These are phyloP conservation scores for Arabidopsis thaliana DNA, from an alignment of 345 rosid species.

Conservation along the genomic window TAIR10.1 NC_003070.9:23108001-23108500, in stretches of 20 bases:
- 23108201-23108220: not conserved
- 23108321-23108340: constrained; percentile 78
- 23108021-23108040: constrained; percentile 95
- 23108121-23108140: constrained; percentile 57
- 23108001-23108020: constrained; percentile 97
- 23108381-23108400: constrained; percentile 93
- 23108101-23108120: constrained; percentile 98
- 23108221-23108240: not conserved
- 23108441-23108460: not conserved
- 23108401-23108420: constrained; percentile 98
- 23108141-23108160: constrained; percentile 7
- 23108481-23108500: not conserved
- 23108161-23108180: constrained; percentile 5
- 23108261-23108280: constrained; percentile 88
- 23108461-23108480: constrained; percentile 19
- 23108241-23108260: constrained; percentile 38
- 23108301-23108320: constrained; percentile 82
- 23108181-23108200: not conserved
- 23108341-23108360: constrained; percentile 87
- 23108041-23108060: constrained; percentile 99
- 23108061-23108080: constrained; percentile 99
- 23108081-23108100: constrained; percentile 98
- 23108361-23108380: constrained; percentile 91
- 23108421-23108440: constrained; percentile 11
- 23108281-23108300: constrained; percentile 93